Conservation (phyloP, 192 early-diverging fungal genomes). For the Linnemannia elongata region DNA sequence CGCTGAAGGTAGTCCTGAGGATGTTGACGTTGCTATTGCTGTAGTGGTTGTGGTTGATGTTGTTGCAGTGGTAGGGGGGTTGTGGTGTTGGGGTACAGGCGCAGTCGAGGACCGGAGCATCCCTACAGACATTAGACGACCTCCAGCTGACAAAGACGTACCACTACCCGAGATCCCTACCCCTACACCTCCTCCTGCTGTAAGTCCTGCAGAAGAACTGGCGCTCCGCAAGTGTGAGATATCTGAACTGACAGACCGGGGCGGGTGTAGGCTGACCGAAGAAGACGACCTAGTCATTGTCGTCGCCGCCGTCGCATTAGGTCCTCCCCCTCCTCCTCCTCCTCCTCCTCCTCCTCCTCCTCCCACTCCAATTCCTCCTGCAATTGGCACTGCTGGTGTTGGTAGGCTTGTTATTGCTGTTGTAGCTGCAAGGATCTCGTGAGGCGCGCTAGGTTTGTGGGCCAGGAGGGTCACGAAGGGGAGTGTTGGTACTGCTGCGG, state of each 20-base stretch:
- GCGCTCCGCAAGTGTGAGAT: neutral
- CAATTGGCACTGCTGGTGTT: neutral
- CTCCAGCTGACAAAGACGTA: neutral
- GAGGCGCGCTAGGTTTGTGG: conserved; percentile 24
- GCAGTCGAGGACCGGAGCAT: neutral
- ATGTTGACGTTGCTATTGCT: neutral
- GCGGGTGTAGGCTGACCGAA: neutral
- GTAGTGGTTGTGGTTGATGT: neutral
- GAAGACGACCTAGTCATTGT: neutral
- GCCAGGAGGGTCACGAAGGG: conserved; percentile 41
- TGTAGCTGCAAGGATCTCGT: conserved; percentile 19
- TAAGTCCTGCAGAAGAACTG: neutral
- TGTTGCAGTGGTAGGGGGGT: neutral
- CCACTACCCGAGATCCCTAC: neutral
- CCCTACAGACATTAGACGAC: neutral
- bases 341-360: neutral
- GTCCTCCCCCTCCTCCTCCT: neutral
- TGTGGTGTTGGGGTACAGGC: neutral
- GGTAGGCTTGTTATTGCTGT: neutral
- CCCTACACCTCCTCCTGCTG: too few species aligned
- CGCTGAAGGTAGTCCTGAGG: neutral
- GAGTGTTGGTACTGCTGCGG: conserved; percentile 27
- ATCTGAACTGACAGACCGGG: neutral
- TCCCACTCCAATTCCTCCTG: neutral
- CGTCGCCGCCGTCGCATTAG: neutral